phyloP scores from a whole-genome alignment of 257 asterid genomes.

The Solanum paucissectum region DNA sequence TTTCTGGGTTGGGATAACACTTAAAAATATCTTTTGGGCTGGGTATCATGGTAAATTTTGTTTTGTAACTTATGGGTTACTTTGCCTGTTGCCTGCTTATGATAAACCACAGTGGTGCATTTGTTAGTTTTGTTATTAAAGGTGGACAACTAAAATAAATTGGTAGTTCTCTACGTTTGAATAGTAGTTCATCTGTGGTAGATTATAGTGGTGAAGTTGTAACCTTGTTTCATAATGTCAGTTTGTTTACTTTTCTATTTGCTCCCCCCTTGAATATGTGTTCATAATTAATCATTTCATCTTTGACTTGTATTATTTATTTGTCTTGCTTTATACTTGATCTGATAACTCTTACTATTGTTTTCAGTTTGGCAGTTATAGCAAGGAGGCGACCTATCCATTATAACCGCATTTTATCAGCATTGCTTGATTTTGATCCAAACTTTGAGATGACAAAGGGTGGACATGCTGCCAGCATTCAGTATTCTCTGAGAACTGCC shows the following conservation, averaged over 20 bases:
- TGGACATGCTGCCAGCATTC: conserved; percentile 68
- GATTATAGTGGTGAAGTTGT: not conserved
- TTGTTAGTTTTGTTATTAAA: not conserved
- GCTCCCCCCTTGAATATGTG: not conserved
- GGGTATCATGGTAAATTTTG: not conserved
- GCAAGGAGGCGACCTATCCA: conserved; percentile 74
- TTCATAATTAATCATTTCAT: not conserved
- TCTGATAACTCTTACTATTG: not conserved
- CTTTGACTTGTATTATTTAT: not conserved
- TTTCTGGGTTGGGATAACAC: not conserved
- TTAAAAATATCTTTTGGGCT: not conserved
- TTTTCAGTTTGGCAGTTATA: conserved; percentile 79
- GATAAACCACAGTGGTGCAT: not conserved
- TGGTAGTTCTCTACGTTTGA: not conserved
- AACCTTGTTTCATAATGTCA: not conserved
- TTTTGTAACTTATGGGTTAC: not conserved
- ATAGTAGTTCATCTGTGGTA: not conserved
- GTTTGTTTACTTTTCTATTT: not conserved
- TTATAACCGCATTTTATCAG: conserved; percentile 51
- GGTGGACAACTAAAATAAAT: not conserved
- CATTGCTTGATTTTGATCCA: conserved; percentile 62
- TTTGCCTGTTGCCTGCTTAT: not conserved
- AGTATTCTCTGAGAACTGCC: conserved; percentile 83
- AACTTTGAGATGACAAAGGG: conserved; percentile 50
- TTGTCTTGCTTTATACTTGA: not conserved